Conservation (phyloP, 2,329 filamentous ascomycete species). For the Aspergillus nomiae region DNA sequence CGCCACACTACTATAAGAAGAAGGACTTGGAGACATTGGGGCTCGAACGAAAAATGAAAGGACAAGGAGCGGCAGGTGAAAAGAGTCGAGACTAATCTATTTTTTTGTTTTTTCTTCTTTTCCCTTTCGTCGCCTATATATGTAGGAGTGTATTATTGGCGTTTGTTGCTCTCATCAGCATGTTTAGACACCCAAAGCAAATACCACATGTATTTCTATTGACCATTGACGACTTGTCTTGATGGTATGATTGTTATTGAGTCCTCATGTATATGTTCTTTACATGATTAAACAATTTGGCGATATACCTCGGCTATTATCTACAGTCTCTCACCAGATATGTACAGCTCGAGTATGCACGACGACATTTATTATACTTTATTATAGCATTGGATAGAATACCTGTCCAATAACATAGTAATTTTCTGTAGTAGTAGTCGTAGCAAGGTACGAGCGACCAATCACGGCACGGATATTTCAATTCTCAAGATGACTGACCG, state of each 20-base stretch:
- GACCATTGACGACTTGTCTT: neutral
- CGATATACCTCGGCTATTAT: neutral
- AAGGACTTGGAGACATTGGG: conserved; percentile 83
- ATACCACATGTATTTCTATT: neutral
- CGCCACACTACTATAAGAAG: conserved; percentile 93
- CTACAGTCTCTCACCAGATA: neutral
- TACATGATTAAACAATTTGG: neutral
- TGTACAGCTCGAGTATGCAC: neutral
- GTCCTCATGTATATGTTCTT: neutral
- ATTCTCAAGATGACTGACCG: conserved; percentile 5
- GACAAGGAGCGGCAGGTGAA: conserved; percentile 47
- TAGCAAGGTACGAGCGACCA: neutral
- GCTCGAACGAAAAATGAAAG: conserved; percentile 73
- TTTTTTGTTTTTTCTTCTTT: neutral
- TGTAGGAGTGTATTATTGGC: neutral
- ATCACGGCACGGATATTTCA: neutral
- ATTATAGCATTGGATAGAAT: neutral
- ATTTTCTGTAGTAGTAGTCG: neutral
- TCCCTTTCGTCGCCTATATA: neutral
- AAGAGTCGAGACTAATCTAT: conserved; percentile 32
- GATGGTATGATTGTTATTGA: neutral
- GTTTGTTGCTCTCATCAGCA: neutral
- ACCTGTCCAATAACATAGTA: neutral
- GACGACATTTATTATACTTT: neutral
- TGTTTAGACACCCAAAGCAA: neutral